These are phyloP conservation scores for Hanseniaspora hatyaiensis DNA, from an alignment of 805 yeast genomes.

Conservation along the genomic window DNA sequence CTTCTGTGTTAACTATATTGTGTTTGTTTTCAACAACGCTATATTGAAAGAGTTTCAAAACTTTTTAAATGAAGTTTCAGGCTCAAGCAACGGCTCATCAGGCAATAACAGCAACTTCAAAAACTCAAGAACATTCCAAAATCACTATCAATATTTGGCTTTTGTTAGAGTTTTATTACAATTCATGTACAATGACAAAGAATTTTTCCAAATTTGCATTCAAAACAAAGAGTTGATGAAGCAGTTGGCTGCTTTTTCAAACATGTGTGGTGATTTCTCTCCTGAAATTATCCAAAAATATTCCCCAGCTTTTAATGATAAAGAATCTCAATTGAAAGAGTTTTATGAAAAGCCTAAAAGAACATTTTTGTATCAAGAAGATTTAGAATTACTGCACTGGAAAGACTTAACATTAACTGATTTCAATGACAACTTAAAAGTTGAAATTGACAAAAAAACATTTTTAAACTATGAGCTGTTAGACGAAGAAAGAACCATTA, in stretches of 20 bases:
- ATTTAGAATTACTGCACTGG: conserved; percentile 50
- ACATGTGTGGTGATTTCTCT: conserved; percentile 1
- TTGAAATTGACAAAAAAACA: not conserved
- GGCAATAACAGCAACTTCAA: not conserved
- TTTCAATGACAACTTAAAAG: conserved; percentile 38
- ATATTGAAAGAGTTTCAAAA: conserved; percentile 23
- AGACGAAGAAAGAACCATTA: conserved; percentile 11
- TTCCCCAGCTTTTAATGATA: not conserved
- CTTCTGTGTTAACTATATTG: conserved; percentile 35
- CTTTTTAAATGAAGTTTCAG: not conserved
- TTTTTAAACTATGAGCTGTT: conserved; percentile 10
- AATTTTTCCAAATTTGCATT: conserved; percentile 27
- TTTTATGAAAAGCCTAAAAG: conserved; percentile 35
- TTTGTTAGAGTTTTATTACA: conserved; percentile 47
- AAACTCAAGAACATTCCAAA: conserved; percentile 18
- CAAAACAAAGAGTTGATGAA: conserved; percentile 27
- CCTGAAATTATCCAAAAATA: not conserved
- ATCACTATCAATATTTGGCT: conserved; percentile 27
- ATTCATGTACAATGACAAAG: conserved; percentile 34
- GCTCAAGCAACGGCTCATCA: not conserved
- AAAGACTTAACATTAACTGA: conserved; percentile 46
- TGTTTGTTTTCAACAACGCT: conserved; percentile 28
- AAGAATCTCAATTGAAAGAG: not conserved
- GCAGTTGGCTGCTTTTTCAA: conserved; percentile 22
- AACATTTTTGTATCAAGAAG: conserved; percentile 49